A percentile compares a stretch with the other conserved stretches of the same genome.
Conservation (phyloP, 495 filamentous ascomycete genomes). For the Penicillium diatomitis region DNA sequence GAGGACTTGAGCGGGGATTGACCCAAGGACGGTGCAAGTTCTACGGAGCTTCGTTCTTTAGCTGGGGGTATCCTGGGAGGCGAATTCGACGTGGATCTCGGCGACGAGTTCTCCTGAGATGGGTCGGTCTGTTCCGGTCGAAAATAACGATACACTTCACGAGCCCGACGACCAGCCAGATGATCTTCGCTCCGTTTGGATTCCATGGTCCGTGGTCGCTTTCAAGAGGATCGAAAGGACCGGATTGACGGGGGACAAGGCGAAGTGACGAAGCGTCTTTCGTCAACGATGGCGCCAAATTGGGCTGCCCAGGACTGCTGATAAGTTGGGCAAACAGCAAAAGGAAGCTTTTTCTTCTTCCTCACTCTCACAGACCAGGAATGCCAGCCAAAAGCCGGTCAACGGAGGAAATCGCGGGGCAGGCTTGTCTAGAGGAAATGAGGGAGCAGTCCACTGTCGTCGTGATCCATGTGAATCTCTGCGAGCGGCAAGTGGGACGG, state of each 20-base stretch:
- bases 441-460: too few relatives aligned
- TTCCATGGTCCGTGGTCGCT: neutral
- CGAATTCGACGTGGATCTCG: neutral
- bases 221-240: neutral
- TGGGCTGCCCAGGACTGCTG: too few relatives aligned
- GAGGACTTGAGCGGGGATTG: slow-evolving; percentile 1
- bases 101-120: slow-evolving; percentile 5
- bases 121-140: slow-evolving; percentile 19
- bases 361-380: too few relatives aligned
- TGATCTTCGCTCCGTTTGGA: slow-evolving; percentile 10
- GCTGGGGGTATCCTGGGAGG: neutral
- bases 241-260: neutral
- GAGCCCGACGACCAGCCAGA: slow-evolving; percentile 27
- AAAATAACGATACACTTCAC: slow-evolving; percentile 41
- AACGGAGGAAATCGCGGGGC: too few relatives aligned
- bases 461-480: too few relatives aligned
- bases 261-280: too few relatives aligned
- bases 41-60: neutral
- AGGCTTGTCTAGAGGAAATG: too few relatives aligned
- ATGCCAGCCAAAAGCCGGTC: too few relatives aligned
- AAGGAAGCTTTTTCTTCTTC: too few relatives aligned
- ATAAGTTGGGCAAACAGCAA: too few relatives aligned
- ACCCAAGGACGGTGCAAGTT: slow-evolving; percentile 7
- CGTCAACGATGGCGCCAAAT: too few relatives aligned
- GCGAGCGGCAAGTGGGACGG: too few relatives aligned